Base-by-base conservation (phyloP, 495 filamentous ascomycete genomes). In the Jackrogersella multiformis region DNA sequence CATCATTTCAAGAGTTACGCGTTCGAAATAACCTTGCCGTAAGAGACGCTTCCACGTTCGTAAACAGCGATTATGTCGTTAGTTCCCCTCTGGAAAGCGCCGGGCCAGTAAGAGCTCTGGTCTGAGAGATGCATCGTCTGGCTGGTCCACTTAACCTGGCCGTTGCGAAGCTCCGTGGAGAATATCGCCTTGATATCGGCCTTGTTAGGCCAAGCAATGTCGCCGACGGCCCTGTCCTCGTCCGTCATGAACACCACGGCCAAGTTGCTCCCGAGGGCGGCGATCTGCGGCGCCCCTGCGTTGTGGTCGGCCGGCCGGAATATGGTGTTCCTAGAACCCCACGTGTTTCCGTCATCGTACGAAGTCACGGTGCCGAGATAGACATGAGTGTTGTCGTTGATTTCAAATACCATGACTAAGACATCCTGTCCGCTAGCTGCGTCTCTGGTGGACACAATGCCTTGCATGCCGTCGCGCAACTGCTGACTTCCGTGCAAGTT, bases 191-290 rank as follows among this genome's bases (percentile, higher is more conserved):
- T 72, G 61, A 76, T 64, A 35, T 64, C 68, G 1, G 71, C 73
- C 9, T 63, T 66, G n/a, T 18, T 30, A 0, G 71, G 65, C 73
- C 73, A 76, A 2, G 36, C n/a, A 0, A 64, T 4, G 20, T 46
- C 41, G 16, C 39, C 56, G 1, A 32, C 55, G 2, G 35, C 38
- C 7, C 55, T 56, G 61, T 87, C 82, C 61, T 88, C 84, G 64
- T 89, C 84, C 0, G 85, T 87, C 82, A 86, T 86, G 66, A 88
- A 88, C n/a, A 83, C 81, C 1, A 81, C 81, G 0, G 79, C 85
- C 62, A 89, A 28, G 8, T 79, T 81, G 18, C 80, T 81, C 35
- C 83, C 81, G 0, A 81, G 77, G 8, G 80, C 77, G 0, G 81
- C 76, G 45, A 88, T 82, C 70, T 87, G 84, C 16, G 87, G 87